Percentiles rank a stretch among this genome's conserved stretches.
Conservation (phyloP, 1,284 basidiomycete genomes). For the Golubevia pallescens region DNA sequence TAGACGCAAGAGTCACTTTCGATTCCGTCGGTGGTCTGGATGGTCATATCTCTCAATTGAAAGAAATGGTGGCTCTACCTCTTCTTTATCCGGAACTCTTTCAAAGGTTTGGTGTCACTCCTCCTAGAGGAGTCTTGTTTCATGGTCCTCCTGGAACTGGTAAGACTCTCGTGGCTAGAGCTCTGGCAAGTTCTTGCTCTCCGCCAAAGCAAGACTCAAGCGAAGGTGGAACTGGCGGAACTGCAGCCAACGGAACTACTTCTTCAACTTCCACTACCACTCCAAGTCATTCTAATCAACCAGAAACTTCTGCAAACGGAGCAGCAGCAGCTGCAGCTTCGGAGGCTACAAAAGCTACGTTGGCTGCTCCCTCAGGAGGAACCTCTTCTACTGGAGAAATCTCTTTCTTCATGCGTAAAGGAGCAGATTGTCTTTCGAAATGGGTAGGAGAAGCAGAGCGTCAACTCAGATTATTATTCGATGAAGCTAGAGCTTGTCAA, state of each 20-base stretch:
- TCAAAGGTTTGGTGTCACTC: constrained; percentile 4
- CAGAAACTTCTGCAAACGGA: neutral
- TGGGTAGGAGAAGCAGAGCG: constrained; percentile 4
- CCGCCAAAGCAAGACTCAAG: neutral
- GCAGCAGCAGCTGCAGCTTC: constrained; percentile 33
- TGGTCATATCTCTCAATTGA: constrained; percentile 3
- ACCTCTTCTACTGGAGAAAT: neutral
- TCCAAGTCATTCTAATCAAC: no score
- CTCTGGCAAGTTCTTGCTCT: neutral
- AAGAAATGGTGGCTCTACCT: constrained; percentile 4
- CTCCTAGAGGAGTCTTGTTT: constrained; percentile 3
- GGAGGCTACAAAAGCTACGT: constrained; percentile 31
- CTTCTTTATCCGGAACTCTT: constrained; percentile 4
- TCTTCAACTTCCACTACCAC: neutral
- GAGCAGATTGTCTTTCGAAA: constrained; percentile 2
- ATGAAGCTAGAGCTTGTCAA: constrained; percentile 2
- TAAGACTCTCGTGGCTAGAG: constrained; percentile 49
- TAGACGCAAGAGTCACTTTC: constrained; percentile 1
- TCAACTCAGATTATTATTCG: constrained; percentile 5
- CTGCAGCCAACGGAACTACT: constrained; percentile 24
- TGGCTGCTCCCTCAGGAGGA: neutral
- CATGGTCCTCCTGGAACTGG: constrained; percentile 62
- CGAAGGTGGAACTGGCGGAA: neutral
- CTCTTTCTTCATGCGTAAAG: constrained; percentile 4
- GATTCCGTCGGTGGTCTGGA: constrained; percentile 1